These are phyloP conservation scores for Exophiala spinifera DNA, from an alignment of 2,329 filamentous ascomycete species.

Conservation along the genomic window DNA sequence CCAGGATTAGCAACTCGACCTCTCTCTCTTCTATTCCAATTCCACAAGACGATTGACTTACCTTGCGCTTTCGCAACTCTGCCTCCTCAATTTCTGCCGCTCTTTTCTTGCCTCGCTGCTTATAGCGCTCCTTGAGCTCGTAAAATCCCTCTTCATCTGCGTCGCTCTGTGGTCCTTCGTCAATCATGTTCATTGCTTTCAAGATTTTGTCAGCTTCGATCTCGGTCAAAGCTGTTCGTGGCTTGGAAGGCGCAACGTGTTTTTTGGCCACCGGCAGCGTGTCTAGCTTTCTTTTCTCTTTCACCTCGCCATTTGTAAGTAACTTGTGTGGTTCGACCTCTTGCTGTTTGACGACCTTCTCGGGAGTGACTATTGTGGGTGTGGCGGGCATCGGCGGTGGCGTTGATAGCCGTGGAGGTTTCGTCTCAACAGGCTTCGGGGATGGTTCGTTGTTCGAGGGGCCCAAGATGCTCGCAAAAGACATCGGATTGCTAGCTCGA, in stretches of 20 bases:
- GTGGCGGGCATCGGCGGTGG: constrained; percentile 28
- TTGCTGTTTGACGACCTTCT: constrained; percentile 27
- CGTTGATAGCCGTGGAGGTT: constrained; percentile 27
- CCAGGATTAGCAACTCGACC: constrained; percentile 10
- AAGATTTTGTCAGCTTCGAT: constrained; percentile 69
- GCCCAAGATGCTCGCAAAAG: constrained; percentile 83
- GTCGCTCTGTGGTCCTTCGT: constrained; percentile 56
- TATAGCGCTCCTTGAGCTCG: constrained; percentile 53
- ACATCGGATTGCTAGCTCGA: constrained; percentile 83
- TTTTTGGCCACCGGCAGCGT: constrained; percentile 45
- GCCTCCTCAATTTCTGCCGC: constrained; percentile 61
- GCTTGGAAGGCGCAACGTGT: constrained; percentile 58
- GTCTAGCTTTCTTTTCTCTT: constrained; percentile 37
- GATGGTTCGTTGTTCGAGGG: constrained; percentile 31
- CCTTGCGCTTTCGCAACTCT: constrained; percentile 63
- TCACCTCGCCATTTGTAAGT: constrained; percentile 19
- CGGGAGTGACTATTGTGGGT: constrained; percentile 6
- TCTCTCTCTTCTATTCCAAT: neutral
- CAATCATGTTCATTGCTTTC: constrained; percentile 59
- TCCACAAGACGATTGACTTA: constrained; percentile 38
- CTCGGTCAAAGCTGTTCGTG: constrained; percentile 52
- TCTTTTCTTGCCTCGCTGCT: constrained; percentile 60
- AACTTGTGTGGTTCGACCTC: constrained; percentile 25
- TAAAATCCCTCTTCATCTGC: constrained; percentile 54
- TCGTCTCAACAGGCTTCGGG: constrained; percentile 26